phyloP scores from a whole-genome alignment of 805 yeast species.

The Spathaspora sp. region DNA sequence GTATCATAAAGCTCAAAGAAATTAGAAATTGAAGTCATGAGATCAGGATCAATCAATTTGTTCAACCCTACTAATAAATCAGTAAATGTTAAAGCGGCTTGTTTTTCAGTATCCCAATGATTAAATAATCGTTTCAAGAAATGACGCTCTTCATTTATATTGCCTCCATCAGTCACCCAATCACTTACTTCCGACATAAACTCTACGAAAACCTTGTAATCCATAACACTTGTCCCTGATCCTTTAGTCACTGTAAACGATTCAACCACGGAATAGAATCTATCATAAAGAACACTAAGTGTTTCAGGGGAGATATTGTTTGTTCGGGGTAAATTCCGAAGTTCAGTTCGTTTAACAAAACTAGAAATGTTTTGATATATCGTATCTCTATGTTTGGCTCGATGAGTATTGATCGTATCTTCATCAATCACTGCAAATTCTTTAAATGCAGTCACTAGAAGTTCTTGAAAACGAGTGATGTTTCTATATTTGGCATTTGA shows the following conservation, averaged over 20 bases:
- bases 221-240: conserved; percentile 64
- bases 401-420: conserved; percentile 61
- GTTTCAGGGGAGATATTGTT: conserved; percentile 55
- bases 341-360: conserved; percentile 87
- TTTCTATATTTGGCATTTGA: conserved; percentile 58
- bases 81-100: conserved; percentile 58
- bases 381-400: conserved; percentile 67
- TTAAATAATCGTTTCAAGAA: conserved; percentile 57
- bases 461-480: conserved; percentile 82
- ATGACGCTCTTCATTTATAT: conserved; percentile 11
- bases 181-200: conserved; percentile 80
- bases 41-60: conserved; percentile 62
- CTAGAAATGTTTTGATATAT: conserved; percentile 84
- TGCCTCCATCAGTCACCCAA: conserved; percentile 46
- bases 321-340: conserved; percentile 79
- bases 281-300: conserved; percentile 73
- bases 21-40: conserved; percentile 73
- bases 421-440: conserved; percentile 84
- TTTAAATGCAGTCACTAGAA: conserved; percentile 86
- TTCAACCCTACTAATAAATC: conserved; percentile 75
- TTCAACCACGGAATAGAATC: conserved; percentile 74
- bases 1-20: conserved; percentile 76
- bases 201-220: conserved; percentile 61
- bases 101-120: conserved; percentile 62
- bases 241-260: conserved; percentile 52